Conservation (phyloP, 1,139 yeast species). For the Kurtzmaniella quercitrusa region DNA sequence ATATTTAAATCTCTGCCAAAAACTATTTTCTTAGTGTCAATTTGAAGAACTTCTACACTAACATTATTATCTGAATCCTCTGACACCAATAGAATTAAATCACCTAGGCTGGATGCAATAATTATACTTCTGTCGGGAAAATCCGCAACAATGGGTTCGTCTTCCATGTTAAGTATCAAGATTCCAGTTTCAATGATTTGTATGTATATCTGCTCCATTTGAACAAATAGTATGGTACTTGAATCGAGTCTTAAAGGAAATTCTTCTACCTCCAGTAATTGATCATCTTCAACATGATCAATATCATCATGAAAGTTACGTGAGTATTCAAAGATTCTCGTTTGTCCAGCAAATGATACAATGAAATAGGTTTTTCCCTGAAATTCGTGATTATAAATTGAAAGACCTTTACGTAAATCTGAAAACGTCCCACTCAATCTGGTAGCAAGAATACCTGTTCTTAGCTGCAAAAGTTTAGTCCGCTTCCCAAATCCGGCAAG, state of each 20-base stretch:
- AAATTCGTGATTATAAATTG: conserved; percentile 7
- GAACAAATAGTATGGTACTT: conserved; percentile 13
- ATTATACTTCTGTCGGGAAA: conserved; percentile 12
- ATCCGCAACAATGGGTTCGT: conserved; percentile 6
- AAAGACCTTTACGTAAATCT: conserved; percentile 23
- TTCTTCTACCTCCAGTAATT: conserved; percentile 10
- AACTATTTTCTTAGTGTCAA: background rate
- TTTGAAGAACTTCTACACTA: conserved; percentile 4
- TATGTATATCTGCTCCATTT: conserved; percentile 13
- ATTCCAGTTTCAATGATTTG: conserved; percentile 30
- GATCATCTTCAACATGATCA: conserved; percentile 23
- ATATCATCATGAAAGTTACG: conserved; percentile 11
- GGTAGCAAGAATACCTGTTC: conserved; percentile 32
- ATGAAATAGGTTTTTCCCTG: too few relatives aligned
- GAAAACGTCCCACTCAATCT: conserved; percentile 25
- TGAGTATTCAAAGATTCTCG: conserved; percentile 29
- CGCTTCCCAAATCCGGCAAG: conserved; percentile 40
- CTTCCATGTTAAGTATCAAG: conserved; percentile 18
- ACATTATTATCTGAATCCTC: conserved; percentile 9
- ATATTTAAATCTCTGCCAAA: conserved; percentile 9
- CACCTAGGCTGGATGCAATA: conserved; percentile 12
- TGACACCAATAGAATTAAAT: conserved; percentile 13
- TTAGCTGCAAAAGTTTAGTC: conserved; percentile 35
- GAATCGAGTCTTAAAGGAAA: conserved; percentile 15
- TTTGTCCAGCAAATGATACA: conserved; percentile 27